Percentiles rank a stretch among this genome's conserved stretches.
Evolutionary conservation across 352 stramenopile genomes (phyloP).

Genomic region (Thraustochytrium sp.): DNA sequence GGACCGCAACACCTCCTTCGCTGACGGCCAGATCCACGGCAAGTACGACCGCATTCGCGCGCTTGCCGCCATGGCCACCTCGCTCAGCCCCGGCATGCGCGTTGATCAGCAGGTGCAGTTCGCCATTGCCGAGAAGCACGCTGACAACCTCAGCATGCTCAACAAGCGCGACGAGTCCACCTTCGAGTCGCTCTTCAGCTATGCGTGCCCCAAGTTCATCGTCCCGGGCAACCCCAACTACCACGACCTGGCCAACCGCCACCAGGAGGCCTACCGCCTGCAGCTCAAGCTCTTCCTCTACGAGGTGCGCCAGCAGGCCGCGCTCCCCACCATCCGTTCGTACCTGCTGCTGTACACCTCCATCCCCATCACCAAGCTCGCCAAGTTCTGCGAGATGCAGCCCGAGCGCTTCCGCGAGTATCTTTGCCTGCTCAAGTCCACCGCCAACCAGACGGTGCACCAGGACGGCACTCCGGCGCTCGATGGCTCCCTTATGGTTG

Average conservation of each 20-base stretch:
- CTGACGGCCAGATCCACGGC: slow-evolving; percentile 84
- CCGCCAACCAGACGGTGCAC: slow-evolving; percentile 37
- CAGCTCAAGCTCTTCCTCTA: slow-evolving; percentile 73
- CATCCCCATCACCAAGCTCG: slow-evolving; percentile 87
- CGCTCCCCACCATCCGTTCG: slow-evolving; percentile 79
- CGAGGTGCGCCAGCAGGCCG: slow-evolving; percentile 73
- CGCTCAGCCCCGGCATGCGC: slow-evolving; percentile 66
- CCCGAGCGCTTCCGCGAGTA: slow-evolving; percentile 32
- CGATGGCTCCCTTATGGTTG: slow-evolving; percentile 9
- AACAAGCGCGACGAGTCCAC: slow-evolving; percentile 53
- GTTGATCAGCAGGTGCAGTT: slow-evolving; percentile 61
- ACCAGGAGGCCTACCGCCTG: slow-evolving; percentile 58
- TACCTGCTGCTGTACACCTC: slow-evolving; percentile 95
- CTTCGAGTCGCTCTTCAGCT: slow-evolving; percentile 82
- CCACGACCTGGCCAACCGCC: background rate
- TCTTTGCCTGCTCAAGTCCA: slow-evolving; percentile 42
- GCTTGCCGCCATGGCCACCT: slow-evolving; percentile 78
- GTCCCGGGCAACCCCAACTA: slow-evolving; percentile 66
- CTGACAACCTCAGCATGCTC: slow-evolving; percentile 69
- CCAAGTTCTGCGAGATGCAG: slow-evolving; percentile 72
- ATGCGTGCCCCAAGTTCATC: slow-evolving; percentile 90
- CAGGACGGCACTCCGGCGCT: slow-evolving; percentile 8
- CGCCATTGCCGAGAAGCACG: slow-evolving; percentile 86
- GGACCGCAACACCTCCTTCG: slow-evolving; percentile 60
- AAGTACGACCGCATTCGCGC: slow-evolving; percentile 88